Evolutionary conservation across 2,329 filamentous ascomycete species (phyloP).

Genomic region (Apiospora hydei): DNA sequence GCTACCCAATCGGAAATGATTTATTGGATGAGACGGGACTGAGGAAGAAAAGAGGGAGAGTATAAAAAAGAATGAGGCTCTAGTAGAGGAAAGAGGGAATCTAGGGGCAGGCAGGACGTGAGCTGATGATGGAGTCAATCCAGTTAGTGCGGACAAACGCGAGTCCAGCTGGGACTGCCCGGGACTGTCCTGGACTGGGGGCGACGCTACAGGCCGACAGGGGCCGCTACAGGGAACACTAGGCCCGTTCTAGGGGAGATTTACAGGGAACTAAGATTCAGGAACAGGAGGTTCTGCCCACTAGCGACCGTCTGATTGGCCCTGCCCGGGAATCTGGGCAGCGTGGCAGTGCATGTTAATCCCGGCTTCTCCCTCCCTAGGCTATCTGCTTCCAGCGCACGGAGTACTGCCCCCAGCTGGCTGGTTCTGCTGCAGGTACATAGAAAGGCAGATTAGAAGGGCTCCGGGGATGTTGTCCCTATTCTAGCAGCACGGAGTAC

Average conservation of each 20-base stretch:
- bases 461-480: too few relatives aligned
- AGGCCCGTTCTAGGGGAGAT: not conserved
- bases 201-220: not conserved
- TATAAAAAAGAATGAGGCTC: conserved; percentile 18
- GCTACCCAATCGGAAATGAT: conserved; percentile 1
- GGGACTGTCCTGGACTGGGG: not conserved
- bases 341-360: conserved; percentile 4
- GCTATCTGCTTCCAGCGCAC: not conserved
- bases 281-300: conserved; percentile 5
- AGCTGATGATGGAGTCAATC: conserved; percentile 8
- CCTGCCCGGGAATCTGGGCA: not conserved
- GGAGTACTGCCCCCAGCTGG: too few relatives aligned
- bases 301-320: not conserved
- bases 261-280: conserved; percentile 16
- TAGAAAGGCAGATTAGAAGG: too few relatives aligned
- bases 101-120: not conserved
- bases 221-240: not conserved
- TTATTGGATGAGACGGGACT: conserved; percentile 6
- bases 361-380: not conserved
- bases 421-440: too few relatives aligned
- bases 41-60: conserved; percentile 7
- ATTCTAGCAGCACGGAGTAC: too few relatives aligned
- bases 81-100: not conserved
- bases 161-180: not conserved
- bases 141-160: conserved; percentile 1